Base-by-base conservation (phyloP, 1,284 basidiomycete species). In the Rhodofomes roseus region DNA sequence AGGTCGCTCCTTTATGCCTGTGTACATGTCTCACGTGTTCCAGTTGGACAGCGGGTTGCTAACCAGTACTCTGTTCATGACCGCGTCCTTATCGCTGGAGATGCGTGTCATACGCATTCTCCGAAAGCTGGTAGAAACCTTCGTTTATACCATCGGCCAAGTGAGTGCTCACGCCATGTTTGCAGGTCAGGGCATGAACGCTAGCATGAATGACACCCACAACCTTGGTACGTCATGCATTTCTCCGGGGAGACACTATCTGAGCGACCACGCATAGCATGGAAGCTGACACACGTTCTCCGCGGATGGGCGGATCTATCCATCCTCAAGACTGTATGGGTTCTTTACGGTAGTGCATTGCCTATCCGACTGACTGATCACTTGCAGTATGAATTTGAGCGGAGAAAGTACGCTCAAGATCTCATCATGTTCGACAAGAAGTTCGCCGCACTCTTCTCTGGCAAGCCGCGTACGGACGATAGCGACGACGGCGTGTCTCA, bases 191-290 rank as follows among this genome's bases (percentile, higher is more conserved):
- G 84, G 85, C 1, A 86, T 86, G 85, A 87, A 87, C 65, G 84
- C 83, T 1, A 89, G 89, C 66, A 92, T 93, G 89, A 90, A 88
- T 62, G 92, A 94, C 68, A 84, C 87, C 11, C 90, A 91, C 65
- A 93, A 93, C 67, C 79, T 93, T 18, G 79, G 86, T 85, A 44
- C 12, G 72, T 7, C 27, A 12, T 0, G 25, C 36, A 31, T 31
- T 23, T 41, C 12, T 53, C 40, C 9, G 20, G 31, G 2, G 18
- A 34, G 37, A 14, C 4, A 25, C 29, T 36, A 20, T 51, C 40
- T 31, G 31, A 43, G 37, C 7, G 4, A 29, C n/a, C 44, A 22
- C 9, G 8, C n/a, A 23, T 58, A 85, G 87, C 81, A 2, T 93
- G 91, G 92, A 95, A 94, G 69, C 67, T 95, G 48, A 79, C 78